Evolutionary conservation across 495 filamentous ascomycete genomes (phyloP).

Genomic region (Penicillium pulvis): DNA sequence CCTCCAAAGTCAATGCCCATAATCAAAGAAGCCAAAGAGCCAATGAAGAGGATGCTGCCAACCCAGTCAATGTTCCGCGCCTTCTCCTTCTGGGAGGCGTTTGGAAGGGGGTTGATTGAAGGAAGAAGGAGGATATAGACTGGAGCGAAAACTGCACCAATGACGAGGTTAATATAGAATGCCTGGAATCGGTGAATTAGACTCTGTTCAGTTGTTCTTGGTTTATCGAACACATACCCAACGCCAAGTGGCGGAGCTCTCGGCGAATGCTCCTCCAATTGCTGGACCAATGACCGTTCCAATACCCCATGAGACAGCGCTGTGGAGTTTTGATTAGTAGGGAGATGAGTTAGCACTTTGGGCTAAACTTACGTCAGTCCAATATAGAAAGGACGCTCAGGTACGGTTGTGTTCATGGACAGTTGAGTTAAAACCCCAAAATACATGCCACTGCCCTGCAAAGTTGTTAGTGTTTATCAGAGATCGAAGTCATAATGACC

Average conservation of each 20-base stretch:
- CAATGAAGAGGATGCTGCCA: constrained; percentile 23
- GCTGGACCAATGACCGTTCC: constrained; percentile 36
- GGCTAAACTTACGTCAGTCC: constrained; percentile 23
- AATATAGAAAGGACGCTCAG: constrained; percentile 52
- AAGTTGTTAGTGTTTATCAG: neutral
- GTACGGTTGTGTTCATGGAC: constrained; percentile 40
- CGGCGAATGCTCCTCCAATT: constrained; percentile 10
- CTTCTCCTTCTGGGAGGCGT: neutral
- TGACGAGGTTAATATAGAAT: constrained; percentile 12
- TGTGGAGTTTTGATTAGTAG: neutral
- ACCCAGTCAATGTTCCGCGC: constrained; percentile 16
- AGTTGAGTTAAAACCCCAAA: constrained; percentile 49
- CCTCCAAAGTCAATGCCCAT: constrained; percentile 34
- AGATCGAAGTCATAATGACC: neutral
- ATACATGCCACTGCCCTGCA: constrained; percentile 50
- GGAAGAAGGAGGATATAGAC: constrained; percentile 1
- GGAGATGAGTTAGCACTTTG: neutral
- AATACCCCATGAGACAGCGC: constrained; percentile 40
- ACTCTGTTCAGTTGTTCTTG: neutral
- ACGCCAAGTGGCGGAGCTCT: constrained; percentile 7
- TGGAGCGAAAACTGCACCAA: constrained; percentile 3
- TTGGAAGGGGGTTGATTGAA: neutral
- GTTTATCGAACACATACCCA: neutral
- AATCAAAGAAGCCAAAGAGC: constrained; percentile 17
- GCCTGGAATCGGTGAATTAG: neutral